Evolutionary conservation across 306 rosid genomes (phyloP).

Genomic region (Prosopis cineraria): DNA sequence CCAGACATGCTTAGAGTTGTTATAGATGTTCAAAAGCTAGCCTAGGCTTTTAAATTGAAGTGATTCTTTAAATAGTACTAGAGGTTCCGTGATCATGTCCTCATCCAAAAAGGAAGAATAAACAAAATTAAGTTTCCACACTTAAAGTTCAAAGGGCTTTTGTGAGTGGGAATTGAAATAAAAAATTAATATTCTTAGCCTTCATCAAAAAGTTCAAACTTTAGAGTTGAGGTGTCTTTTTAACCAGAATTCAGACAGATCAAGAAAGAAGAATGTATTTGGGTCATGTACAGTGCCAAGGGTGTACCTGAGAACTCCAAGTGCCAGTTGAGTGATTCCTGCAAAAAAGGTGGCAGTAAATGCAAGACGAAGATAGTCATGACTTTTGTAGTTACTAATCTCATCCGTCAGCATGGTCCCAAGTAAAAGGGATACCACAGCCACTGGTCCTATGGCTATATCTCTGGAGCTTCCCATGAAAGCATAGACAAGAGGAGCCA

Average conservation of each 20-base stretch:
- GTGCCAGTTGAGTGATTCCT: constrained; percentile 66
- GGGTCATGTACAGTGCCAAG: background rate
- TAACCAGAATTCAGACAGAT: background rate
- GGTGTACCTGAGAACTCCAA: constrained; percentile 63
- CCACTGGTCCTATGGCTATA: constrained; percentile 84
- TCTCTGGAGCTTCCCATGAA: constrained; percentile 88
- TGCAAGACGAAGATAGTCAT: constrained; percentile 58
- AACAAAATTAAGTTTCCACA: too few species aligned
- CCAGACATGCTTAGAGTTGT: background rate
- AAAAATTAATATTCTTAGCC: background rate
- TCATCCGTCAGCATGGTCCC: constrained; percentile 53
- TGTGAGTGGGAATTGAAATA: background rate
- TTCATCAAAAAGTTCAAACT: background rate
- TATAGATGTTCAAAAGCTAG: background rate
- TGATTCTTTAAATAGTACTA: too few species aligned
- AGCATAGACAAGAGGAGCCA: constrained; percentile 78
- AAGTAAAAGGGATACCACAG: constrained; percentile 82
- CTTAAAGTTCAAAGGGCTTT: background rate
- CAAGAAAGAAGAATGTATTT: background rate
- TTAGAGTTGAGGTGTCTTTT: background rate
- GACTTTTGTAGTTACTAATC: constrained; percentile 20
- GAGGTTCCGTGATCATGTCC: too few species aligned
- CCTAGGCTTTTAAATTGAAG: background rate
- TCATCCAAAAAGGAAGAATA: too few species aligned
- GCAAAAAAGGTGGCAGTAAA: constrained; percentile 86